Evolutionary conservation across 306 rosid genomes (phyloP).

Genomic region (Quercus robur): DNA sequence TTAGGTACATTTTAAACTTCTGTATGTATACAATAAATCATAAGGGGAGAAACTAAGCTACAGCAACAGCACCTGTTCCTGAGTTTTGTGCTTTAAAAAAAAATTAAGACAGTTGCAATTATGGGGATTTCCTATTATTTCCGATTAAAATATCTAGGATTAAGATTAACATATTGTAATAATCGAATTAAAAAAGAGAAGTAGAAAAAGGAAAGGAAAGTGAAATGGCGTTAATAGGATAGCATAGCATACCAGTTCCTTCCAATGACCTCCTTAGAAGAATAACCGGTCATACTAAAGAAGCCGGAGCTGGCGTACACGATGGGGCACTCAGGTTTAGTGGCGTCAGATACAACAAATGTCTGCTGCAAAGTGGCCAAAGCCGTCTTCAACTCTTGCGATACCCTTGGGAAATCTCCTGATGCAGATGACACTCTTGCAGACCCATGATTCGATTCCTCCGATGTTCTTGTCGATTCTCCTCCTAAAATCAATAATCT

Average conservation of each 20-base stretch:
- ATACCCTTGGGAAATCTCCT: constrained; percentile 59
- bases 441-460: constrained; percentile 40
- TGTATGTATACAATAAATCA: no score
- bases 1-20: no score
- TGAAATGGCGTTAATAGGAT: not conserved
- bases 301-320: constrained; percentile 86
- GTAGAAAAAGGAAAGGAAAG: not conserved
- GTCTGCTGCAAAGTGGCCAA: constrained; percentile 72
- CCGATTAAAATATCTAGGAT: accelerated
- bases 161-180: not conserved
- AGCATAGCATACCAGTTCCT: constrained; percentile 63
- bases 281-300: constrained; percentile 82
- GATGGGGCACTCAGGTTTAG: constrained; percentile 89
- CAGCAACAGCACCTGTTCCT: no score
- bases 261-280: constrained; percentile 81
- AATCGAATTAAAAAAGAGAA: not conserved
- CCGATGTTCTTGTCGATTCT: constrained; percentile 50
- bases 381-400: constrained; percentile 76
- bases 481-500: constrained; percentile 16
- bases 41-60: no score
- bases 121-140: no score
- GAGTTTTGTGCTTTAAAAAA: no score
- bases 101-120: no score
- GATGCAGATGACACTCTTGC: constrained; percentile 18
- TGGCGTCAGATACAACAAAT: constrained; percentile 90